Evolutionary conservation across 352 stramenopile genomes (phyloP), one percentile per base, ranked within the genome.

Genomic region (Phytophthora agathidicida): DNA sequence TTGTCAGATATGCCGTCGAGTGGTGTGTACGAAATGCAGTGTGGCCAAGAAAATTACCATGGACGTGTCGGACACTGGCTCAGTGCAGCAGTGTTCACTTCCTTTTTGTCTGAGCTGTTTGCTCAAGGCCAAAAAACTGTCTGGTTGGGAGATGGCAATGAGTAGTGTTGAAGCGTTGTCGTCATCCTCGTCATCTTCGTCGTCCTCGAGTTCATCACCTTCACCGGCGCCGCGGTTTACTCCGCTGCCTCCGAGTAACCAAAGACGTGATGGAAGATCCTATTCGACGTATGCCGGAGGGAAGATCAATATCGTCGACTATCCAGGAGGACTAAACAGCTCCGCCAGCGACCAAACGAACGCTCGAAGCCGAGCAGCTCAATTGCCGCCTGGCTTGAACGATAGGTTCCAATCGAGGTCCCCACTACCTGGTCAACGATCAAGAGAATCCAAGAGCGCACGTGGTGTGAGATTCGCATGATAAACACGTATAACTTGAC

Each of bases 11-110:
- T 89, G 80, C 30, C 68, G 61, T 9, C 37, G 54, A 20, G 45
- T 72, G 3, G 53, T 85, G 11, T 89, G 77, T 53, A 16, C 44
- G 13, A 76, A 76, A 36, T 89, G 80, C 57, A 75, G 63, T 14
- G 75, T 89, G 16, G 27, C 67, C 26, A 87, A 88, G 51, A 81
- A 81, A 13, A 71, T 88, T 31, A 75, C 75, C 4, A 50, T 89
- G 26, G 62, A 89, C 32, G 58, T 86, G 17, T 63, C 64, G 8
- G 37, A 54, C 9, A 65, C 73, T 16, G 60, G 47, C 0, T 60
- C 60, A 9, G 55, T 76, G 14, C 57, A 65, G 28, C 72, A 84
- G 14, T 64, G 63, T 8, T 28, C 68, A 38, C 47, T 87, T 26
- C 58, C 57, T 3, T 89, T 87, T 58, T 89, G 76, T 27, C 37